phyloP scores from a whole-genome alignment of 106 monocot genomes.

The Allium sativum region DNA sequence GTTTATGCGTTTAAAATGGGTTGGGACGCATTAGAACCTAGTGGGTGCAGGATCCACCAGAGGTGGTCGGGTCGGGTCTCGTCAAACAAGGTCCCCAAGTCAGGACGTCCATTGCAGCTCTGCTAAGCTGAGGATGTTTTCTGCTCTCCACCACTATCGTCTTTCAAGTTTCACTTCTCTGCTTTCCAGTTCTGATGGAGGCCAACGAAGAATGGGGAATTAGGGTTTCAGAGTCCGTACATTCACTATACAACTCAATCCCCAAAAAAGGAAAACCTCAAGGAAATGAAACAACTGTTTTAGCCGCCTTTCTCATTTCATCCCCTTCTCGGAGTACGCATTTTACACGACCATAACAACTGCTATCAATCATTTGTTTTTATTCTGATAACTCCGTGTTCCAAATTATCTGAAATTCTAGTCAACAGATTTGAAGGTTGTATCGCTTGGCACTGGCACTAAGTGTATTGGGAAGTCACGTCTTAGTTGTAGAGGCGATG shows the following conservation, averaged over 20 bases:
- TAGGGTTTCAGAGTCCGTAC: conserved; percentile 30
- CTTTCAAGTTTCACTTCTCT: background rate
- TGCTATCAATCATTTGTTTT: conserved; percentile 3
- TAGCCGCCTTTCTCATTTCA: conserved; percentile 82
- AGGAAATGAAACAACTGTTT: conserved; percentile 69
- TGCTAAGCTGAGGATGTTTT: too few relatives aligned
- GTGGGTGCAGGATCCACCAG: too few relatives aligned
- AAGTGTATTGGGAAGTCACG: conserved; percentile 82
- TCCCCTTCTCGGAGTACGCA: conserved; percentile 41
- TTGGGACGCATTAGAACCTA: too few relatives aligned
- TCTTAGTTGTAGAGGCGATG: conserved; percentile 69
- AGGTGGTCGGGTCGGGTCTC: too few relatives aligned
- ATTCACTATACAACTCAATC: conserved; percentile 51
- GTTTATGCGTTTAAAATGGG: fast-evolving
- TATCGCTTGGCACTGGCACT: conserved; percentile 82
- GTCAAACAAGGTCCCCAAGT: too few relatives aligned
- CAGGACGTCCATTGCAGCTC: too few relatives aligned
- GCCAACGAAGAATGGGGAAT: conserved; percentile 31
- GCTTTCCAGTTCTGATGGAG: conserved; percentile 5
- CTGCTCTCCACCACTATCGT: background rate
- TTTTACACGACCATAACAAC: background rate
- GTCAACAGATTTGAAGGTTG: conserved; percentile 40
- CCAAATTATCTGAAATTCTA: background rate
- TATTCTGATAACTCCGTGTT: background rate
- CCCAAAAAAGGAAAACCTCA: conserved; percentile 98